Evolutionary conservation across 805 yeast species (phyloP), one percentile per base, ranked within the genome.

Genomic region (Teunomyces funiuensis): DNA sequence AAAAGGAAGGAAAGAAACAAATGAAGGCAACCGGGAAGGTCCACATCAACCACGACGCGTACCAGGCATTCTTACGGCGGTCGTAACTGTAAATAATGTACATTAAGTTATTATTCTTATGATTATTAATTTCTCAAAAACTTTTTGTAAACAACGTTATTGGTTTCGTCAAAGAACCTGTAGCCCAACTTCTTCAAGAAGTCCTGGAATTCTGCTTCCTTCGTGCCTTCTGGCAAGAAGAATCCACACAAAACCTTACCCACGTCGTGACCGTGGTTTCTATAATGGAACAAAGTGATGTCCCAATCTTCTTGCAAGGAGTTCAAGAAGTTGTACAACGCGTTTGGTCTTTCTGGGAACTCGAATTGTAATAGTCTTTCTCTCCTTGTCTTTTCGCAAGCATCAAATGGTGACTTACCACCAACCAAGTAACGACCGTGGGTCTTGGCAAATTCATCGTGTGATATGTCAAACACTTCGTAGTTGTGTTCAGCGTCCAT

Each of bases 261-360:
- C 34, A 93, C 77, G 59, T 93, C 99, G 39, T 91, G 83, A 28
- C 99, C 99, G 53, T 89, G 95, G 68, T 93, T 89, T 73, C 99
- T 82, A 66, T 93, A 93, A 64, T 93, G 97, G 82, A 93, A 93
- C 54, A 93, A 67, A 1, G 97, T 85, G 47, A 93, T 80, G 60
- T 93, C 93, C 97, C 98, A 93, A 38, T 82, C 80, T 18, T 76
- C 74, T 55, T 83, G 79, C 58, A 93, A 65, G 13, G 82, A 74
- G 19, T 75, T 76, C 55, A 93, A 74, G 68, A 93, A 93, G 44
- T 78, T 84, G 20, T 84, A 79, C 55, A 93, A 73, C 1, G 99
- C 97, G 36, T 97, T 96, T 2, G 99, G 98, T 57, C 93, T 82
- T 59, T 93, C 99, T 10, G 99, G 99, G 73, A 93, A 95, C 64